A percentile compares a stretch with the other conserved stretches of the same genome.
phyloP scores from a whole-genome alignment of 345 rosid species.

The Eucalyptus pauciflora region DNA sequence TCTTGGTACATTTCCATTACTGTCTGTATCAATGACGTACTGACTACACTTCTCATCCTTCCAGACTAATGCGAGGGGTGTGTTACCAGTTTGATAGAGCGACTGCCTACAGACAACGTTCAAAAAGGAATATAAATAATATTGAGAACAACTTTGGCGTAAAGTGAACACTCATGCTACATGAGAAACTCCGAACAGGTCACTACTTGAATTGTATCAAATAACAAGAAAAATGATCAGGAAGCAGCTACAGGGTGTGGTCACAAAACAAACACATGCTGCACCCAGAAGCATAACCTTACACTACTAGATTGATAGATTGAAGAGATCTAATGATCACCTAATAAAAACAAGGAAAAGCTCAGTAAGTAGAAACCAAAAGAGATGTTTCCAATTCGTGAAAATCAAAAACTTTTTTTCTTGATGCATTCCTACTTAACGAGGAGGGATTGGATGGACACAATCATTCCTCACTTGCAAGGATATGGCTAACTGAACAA shows the following conservation, averaged over 20 bases:
- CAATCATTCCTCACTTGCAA: background rate
- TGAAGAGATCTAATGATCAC: background rate
- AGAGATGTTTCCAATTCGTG: background rate
- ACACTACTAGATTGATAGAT: background rate
- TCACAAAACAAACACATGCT: background rate
- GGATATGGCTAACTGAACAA: background rate
- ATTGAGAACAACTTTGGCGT: background rate
- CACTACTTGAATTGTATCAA: background rate
- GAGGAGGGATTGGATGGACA: background rate
- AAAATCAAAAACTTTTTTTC: background rate
- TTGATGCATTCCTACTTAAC: background rate
- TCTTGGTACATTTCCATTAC: conserved; percentile 63
- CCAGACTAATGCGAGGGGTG: conserved; percentile 94
- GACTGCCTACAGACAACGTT: conserved; percentile 49
- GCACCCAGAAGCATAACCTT: background rate
- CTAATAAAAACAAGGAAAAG: background rate
- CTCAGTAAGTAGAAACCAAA: background rate
- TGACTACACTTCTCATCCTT: conserved; percentile 90
- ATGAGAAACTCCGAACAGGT: background rate
- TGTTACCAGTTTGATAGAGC: conserved; percentile 83
- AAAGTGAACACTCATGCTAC: background rate
- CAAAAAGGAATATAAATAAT: background rate
- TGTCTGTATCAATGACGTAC: conserved; percentile 90
- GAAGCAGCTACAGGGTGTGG: background rate
- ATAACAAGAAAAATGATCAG: background rate